These are phyloP conservation scores for Fusarium oligoseptatum DNA, from an alignment of 2,329 filamentous ascomycete genomes.

Conservation along the genomic window DNA sequence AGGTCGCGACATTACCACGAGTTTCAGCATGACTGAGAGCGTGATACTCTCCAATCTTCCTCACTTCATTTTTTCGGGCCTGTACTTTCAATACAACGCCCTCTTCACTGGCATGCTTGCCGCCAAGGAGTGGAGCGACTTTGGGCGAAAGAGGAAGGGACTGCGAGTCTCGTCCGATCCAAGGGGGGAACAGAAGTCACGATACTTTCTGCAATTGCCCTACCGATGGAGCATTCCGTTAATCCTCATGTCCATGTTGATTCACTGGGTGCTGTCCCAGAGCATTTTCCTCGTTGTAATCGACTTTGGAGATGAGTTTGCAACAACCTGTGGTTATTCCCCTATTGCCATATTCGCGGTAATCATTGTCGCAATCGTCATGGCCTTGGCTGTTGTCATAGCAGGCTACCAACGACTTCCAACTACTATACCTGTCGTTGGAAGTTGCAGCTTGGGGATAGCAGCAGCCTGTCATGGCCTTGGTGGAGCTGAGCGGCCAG, in stretches of 20 bases:
- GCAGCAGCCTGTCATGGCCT: slow-evolving; percentile 20
- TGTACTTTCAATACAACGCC: slow-evolving; percentile 21
- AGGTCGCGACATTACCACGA: too few relatives aligned
- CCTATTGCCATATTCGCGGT: slow-evolving; percentile 5
- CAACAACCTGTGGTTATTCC: slow-evolving; percentile 14
- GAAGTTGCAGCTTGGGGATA: slow-evolving; percentile 21
- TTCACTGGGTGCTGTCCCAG: slow-evolving; percentile 22
- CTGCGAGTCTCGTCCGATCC: slow-evolving; percentile 6
- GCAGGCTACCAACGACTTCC: not conserved
- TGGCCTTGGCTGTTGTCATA: not conserved
- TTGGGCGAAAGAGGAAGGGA: slow-evolving; percentile 8
- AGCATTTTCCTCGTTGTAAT: slow-evolving; percentile 20
- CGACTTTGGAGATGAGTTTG: too few relatives aligned
- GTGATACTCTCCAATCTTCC: slow-evolving; percentile 10
- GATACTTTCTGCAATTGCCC: slow-evolving; percentile 23
- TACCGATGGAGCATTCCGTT: slow-evolving; percentile 17
- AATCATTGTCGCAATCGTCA: too few relatives aligned
- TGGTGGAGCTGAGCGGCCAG: not conserved
- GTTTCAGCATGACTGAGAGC: too few relatives aligned
- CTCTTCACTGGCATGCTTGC: slow-evolving; percentile 21
- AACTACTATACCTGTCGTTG: slow-evolving; percentile 5
- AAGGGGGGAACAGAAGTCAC: not conserved
- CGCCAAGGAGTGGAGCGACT: slow-evolving; percentile 20
- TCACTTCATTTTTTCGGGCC: slow-evolving; percentile 14
- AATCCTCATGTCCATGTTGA: not conserved